phyloP scores from a whole-genome alignment of 257 asterid genomes.

The Solanum bulbocastanum region DNA sequence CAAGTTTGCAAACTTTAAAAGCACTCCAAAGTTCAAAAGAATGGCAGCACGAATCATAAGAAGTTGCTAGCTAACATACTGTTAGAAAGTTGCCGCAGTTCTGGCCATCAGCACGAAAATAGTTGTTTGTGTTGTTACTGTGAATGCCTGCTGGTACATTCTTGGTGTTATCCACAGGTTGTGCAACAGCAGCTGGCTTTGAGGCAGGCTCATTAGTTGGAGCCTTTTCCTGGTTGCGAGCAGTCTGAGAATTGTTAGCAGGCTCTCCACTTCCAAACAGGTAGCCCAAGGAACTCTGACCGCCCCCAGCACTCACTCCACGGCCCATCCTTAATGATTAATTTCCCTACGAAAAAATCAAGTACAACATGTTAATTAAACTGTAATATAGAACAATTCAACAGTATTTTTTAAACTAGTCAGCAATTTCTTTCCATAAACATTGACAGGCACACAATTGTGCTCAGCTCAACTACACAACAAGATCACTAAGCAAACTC shows the following conservation, averaged over 20 bases:
- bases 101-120: constrained; percentile 63
- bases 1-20: neutral
- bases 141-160: constrained; percentile 32
- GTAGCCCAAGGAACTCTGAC: constrained; percentile 83
- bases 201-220: constrained; percentile 21
- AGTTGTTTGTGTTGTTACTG: constrained; percentile 42
- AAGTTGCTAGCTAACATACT: constrained; percentile 3
- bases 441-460: neutral
- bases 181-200: constrained; percentile 18
- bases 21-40: neutral
- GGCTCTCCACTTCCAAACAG: constrained; percentile 53
- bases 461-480: neutral
- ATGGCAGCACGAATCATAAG: neutral
- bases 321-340: constrained; percentile 49
- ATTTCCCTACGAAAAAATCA: neutral
- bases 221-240: constrained; percentile 11
- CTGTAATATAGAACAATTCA: neutral
- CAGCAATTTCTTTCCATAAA: neutral
- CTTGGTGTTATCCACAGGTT: constrained; percentile 19
- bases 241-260: constrained; percentile 16
- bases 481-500: neutral
- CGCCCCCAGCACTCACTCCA: constrained; percentile 83
- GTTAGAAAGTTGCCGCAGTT: constrained; percentile 73
- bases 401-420: no score
- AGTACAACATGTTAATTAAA: neutral